Evolutionary conservation across 345 rosid genomes (phyloP).

Genomic region (Gossypium thurberi): DNA sequence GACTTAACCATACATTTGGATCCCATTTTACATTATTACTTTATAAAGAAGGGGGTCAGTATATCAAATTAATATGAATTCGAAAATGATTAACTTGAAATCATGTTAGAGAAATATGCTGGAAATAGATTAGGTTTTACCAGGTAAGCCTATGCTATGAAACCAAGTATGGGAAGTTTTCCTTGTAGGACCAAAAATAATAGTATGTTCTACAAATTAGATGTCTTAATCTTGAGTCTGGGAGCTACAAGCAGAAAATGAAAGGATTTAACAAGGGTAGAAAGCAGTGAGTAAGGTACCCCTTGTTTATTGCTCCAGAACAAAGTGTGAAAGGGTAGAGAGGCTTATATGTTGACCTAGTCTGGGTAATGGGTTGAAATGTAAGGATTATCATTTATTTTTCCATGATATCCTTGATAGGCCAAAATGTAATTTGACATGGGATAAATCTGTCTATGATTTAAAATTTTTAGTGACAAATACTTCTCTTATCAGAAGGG

Average conservation of each 20-base stretch:
- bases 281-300: neutral
- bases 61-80: neutral
- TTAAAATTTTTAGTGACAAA: neutral
- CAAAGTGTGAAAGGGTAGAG: neutral
- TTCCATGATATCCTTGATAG: neutral
- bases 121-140: neutral
- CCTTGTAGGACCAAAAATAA: neutral
- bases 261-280: neutral
- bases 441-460: neutral
- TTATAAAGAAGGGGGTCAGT: neutral
- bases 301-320: neutral
- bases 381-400: neutral
- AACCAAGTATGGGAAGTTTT: neutral
- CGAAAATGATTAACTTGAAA: neutral
- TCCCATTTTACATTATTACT: neutral
- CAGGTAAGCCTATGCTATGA: neutral
- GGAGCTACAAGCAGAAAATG: neutral
- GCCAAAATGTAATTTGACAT: neutral
- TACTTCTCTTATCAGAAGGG: neutral
- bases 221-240: neutral
- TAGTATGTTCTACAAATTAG: neutral
- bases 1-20: neutral
- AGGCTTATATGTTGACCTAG: neutral
- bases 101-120: neutral
- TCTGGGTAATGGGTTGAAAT: neutral